Percentiles rank a stretch among this genome's conserved stretches.
phyloP scores from a whole-genome alignment of 345 rosid species.

The Camelina laxa region DNA sequence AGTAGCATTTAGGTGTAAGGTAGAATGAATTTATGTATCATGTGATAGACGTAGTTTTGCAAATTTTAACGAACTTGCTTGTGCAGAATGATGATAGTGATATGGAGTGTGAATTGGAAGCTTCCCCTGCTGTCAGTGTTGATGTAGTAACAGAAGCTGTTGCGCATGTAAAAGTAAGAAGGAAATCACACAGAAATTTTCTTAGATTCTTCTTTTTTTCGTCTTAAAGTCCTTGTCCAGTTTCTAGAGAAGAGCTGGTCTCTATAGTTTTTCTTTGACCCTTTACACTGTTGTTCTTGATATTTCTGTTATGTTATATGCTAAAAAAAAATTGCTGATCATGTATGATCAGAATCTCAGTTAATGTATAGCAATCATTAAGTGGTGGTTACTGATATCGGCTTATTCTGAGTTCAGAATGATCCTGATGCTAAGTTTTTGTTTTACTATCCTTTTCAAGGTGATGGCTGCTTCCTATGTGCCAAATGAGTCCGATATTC shows the following conservation, averaged over 20 bases:
- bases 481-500: slow-evolving; percentile 61
- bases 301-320: slow-evolving; percentile 3
- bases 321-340: slow-evolving; percentile 7
- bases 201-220: slow-evolving; percentile 1
- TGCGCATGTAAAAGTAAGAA: slow-evolving; percentile 81
- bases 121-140: slow-evolving; percentile 62
- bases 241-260: slow-evolving; percentile 17
- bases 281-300: slow-evolving; percentile 6
- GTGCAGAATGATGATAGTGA: slow-evolving; percentile 94
- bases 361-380: background rate
- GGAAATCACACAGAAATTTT: slow-evolving; percentile 9
- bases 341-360: slow-evolving; percentile 18
- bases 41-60: slow-evolving; percentile 14
- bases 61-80: slow-evolving; percentile 8
- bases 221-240: slow-evolving; percentile 5
- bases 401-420: slow-evolving; percentile 7
- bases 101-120: slow-evolving; percentile 86
- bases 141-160: slow-evolving; percentile 83
- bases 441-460: slow-evolving; percentile 47
- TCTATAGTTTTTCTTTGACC: slow-evolving; percentile 9
- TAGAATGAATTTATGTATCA: background rate
- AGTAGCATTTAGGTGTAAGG: background rate
- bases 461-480: slow-evolving; percentile 84
- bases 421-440: slow-evolving; percentile 20
- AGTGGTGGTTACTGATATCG: slow-evolving; percentile 11